phyloP scores from a whole-genome alignment of 352 stramenopile species.

The Pythium brassicae region DNA sequence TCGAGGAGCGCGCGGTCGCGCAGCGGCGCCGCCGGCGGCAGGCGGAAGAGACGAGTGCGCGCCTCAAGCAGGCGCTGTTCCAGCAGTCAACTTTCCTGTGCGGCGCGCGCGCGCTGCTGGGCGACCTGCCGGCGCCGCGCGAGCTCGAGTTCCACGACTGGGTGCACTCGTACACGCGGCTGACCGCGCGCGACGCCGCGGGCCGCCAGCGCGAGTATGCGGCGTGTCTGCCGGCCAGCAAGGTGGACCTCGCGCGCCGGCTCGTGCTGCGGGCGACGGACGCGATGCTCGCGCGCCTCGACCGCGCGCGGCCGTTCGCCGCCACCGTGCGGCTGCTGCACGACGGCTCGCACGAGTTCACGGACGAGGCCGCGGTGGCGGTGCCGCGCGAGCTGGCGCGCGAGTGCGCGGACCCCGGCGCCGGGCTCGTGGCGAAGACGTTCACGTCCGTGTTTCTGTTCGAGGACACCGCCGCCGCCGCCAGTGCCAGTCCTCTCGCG shows the following conservation, averaged over 20 bases:
- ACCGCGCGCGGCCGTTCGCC: conserved; percentile 26
- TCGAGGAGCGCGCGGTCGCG: conserved; percentile 52
- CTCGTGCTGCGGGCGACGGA: conserved; percentile 54
- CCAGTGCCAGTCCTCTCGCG: too few species aligned
- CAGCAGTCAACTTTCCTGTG: conserved; percentile 56
- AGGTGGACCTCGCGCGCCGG: conserved; percentile 53
- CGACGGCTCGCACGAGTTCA: conserved; percentile 37
- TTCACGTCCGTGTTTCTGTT: conserved; percentile 66
- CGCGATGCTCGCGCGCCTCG: conserved; percentile 20
- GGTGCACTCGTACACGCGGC: conserved; percentile 66
- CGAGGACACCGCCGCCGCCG: conserved; percentile 23
- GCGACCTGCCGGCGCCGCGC: conserved; percentile 28
- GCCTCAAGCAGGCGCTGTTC: conserved; percentile 66
- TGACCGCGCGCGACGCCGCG: conserved; percentile 24
- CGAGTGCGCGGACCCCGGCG: conserved; percentile 18
- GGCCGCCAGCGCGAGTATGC: conserved; percentile 42
- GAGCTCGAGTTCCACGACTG: conserved; percentile 73
- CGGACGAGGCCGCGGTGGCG: conserved; percentile 25
- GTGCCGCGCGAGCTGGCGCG: conserved; percentile 34
- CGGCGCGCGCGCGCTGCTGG: conserved; percentile 43
- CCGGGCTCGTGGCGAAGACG: conserved; percentile 62
- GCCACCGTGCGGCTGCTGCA: conserved; percentile 42
- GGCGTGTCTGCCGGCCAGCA: conserved; percentile 44
- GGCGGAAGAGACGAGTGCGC: conserved; percentile 42
- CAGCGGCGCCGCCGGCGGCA: conserved; percentile 61